These are phyloP conservation scores for Penicillium occitanis DNA, from an alignment of 2,329 filamentous ascomycete genomes.

Conservation along the genomic window DNA sequence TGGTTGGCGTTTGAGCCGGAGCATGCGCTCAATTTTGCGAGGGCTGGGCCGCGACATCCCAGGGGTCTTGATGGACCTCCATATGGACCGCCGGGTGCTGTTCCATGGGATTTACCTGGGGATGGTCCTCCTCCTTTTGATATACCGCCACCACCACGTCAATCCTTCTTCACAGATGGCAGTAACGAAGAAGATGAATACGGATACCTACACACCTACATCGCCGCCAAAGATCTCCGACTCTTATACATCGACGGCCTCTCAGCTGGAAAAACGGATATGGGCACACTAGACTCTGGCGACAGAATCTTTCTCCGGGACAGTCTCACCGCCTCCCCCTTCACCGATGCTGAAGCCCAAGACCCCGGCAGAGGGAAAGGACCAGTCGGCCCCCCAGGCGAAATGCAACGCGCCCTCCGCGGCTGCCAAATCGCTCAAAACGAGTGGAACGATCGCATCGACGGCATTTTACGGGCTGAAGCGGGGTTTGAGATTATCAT, in stretches of 20 bases:
- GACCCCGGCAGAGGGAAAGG: not conserved
- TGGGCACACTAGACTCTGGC: constrained; percentile 68
- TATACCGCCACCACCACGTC: not conserved
- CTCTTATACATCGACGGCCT: constrained; percentile 71
- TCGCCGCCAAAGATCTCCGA: constrained; percentile 56
- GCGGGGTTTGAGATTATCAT: constrained; percentile 17
- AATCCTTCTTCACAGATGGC: not conserved
- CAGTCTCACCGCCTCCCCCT: not conserved
- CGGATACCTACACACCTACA: constrained; percentile 69
- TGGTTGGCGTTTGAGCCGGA: constrained; percentile 78
- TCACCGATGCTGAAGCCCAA: not conserved
- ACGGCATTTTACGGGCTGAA: constrained; percentile 9
- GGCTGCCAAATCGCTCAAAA: constrained; percentile 56
- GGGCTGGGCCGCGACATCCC: constrained; percentile 16
- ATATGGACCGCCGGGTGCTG: not conserved
- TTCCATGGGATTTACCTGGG: not conserved
- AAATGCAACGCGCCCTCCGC: constrained; percentile 48
- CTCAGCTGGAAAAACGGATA: constrained; percentile 63
- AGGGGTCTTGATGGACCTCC: not conserved
- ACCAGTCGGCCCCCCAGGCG: not conserved
- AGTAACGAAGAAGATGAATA: constrained; percentile 11
- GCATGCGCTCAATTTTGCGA: constrained; percentile 66
- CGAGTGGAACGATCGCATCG: constrained; percentile 46
- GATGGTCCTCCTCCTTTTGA: not conserved
- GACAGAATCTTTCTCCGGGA: constrained; percentile 58